Percentiles rank a stretch among this genome's conserved stretches.
Evolutionary conservation across 2,329 filamentous ascomycete species (phyloP).

Genomic region (Leptographium flavum): DNA sequence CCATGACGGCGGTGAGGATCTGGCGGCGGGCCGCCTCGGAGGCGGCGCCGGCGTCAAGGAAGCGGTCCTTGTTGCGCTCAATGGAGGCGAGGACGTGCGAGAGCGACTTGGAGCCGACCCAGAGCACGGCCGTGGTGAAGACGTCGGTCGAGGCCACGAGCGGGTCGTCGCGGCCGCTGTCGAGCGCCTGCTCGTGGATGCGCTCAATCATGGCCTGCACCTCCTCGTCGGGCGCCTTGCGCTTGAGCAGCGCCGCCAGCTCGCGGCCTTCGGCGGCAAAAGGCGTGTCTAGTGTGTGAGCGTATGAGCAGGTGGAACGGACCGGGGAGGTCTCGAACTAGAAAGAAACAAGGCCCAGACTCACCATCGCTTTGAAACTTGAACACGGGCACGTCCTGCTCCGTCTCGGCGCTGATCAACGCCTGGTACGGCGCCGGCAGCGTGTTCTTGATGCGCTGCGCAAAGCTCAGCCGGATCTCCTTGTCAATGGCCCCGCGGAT

Average conservation of each 20-base stretch:
- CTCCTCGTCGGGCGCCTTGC: conserved; percentile 74
- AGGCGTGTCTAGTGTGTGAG: conserved; percentile 45
- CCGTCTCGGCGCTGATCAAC: conserved; percentile 73
- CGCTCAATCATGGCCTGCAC: conserved; percentile 68
- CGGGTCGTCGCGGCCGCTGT: conserved; percentile 54
- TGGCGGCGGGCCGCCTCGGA: conserved; percentile 69
- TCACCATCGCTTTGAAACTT: conserved; percentile 44
- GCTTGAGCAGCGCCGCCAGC: conserved; percentile 62
- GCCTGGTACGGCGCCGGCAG: conserved; percentile 73
- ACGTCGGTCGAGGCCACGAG: conserved; percentile 81
- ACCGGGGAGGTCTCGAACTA: conserved; percentile 1
- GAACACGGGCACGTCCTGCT: conserved; percentile 91
- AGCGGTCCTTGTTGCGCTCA: conserved; percentile 80
- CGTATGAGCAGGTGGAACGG: background rate
- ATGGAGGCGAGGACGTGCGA: conserved; percentile 94
- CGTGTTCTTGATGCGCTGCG: conserved; percentile 88
- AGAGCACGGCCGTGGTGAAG: conserved; percentile 86
- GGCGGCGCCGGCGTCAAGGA: conserved; percentile 62
- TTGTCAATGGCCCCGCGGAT: conserved; percentile 85
- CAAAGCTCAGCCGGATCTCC: conserved; percentile 91
- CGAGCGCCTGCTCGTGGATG: conserved; percentile 66
- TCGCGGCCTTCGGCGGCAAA: conserved; percentile 77
- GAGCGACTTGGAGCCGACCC: conserved; percentile 85
- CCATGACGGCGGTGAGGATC: conserved; percentile 79
- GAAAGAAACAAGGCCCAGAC: background rate